Evolutionary conservation across 1,284 basidiomycete genomes (phyloP).

Genomic region (Malassezia arunalokei): DNA sequence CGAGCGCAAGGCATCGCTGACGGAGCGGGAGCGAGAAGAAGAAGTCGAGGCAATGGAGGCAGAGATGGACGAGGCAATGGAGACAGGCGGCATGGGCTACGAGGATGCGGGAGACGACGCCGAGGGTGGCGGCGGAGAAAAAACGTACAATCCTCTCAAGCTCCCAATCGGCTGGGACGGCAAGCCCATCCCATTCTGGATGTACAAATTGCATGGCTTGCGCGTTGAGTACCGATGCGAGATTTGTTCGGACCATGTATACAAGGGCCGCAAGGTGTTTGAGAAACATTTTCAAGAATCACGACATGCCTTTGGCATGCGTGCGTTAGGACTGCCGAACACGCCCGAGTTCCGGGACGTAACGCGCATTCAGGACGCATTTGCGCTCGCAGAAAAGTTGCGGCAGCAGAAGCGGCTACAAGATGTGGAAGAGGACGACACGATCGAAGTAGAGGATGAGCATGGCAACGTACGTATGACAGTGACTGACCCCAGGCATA

Average conservation of each 20-base stretch:
- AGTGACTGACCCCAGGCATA: conserved; percentile 23
- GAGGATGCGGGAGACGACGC: conserved; percentile 47
- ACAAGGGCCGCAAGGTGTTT: conserved; percentile 80
- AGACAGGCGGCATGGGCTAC: conserved; percentile 15
- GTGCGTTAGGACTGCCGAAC: conserved; percentile 88
- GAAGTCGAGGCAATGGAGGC: conserved; percentile 58
- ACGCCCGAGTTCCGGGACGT: conserved; percentile 99
- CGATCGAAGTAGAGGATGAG: conserved; percentile 43
- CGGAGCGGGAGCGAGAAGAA: conserved; percentile 86
- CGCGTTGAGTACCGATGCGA: conserved; percentile 96
- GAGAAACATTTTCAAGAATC: conserved; percentile 89
- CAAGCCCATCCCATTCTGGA: conserved; percentile 95
- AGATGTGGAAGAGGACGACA: conserved; percentile 27
- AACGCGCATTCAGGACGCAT: conserved; percentile 87
- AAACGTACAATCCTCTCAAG: conserved; percentile 95
- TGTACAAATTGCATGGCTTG: conserved; percentile 93
- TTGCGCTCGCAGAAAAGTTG: conserved; percentile 52
- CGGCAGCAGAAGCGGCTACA: conserved; percentile 26
- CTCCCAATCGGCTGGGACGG: conserved; percentile 95
- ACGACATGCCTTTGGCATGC: conserved; percentile 94
- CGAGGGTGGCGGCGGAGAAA: conserved; percentile 72
- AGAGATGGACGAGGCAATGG: conserved; percentile 19
- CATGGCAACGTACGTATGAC: conserved; percentile 29
- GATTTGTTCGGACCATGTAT: conserved; percentile 64
- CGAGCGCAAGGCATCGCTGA: conserved; percentile 84